A percentile compares a stretch with the other conserved stretches of the same genome.
phyloP scores from a whole-genome alignment of 129 eudicot genomes.

The Artemisia argyi region DNA sequence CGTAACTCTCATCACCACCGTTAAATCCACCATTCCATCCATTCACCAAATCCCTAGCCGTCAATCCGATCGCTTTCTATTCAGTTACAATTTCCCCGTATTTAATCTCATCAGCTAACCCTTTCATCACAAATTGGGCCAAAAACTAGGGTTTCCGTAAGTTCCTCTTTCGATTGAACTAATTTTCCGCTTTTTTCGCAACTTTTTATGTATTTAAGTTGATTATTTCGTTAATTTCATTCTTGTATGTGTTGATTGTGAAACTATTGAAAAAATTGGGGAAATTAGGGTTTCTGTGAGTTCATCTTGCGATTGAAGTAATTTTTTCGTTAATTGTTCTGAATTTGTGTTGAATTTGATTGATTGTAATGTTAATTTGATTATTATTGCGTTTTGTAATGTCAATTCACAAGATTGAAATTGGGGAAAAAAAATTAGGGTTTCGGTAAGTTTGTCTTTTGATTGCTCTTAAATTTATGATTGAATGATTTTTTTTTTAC shows the following conservation, averaged over 20 bases:
- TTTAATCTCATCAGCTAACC: slow-evolving; percentile 3
- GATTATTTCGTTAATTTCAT: too few relatives aligned
- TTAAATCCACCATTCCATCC: too few relatives aligned
- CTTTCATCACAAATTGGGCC: slow-evolving; percentile 9
- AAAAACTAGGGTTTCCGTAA: slow-evolving; percentile 34
- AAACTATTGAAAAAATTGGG: not conserved
- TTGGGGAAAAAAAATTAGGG: slow-evolving; percentile 12
- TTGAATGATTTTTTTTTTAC: too few relatives aligned
- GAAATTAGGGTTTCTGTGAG: slow-evolving; percentile 37
- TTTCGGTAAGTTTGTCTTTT: slow-evolving; percentile 32
- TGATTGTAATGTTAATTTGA: too few relatives aligned
- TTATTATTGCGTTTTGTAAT: too few relatives aligned
- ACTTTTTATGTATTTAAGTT: too few relatives aligned
- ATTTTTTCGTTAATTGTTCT: not conserved
- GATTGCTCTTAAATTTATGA: not conserved
- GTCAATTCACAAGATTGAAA: too few relatives aligned
- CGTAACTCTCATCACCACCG: too few relatives aligned
- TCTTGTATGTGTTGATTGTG: too few relatives aligned
- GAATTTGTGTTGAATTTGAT: too few relatives aligned
- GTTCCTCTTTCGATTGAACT: slow-evolving; percentile 33
- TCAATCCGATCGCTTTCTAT: slow-evolving; percentile 11
- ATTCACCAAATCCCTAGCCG: slow-evolving; percentile 11
- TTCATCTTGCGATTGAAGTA: slow-evolving; percentile 29
- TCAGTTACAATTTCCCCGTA: not conserved
- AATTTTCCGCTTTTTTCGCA: not conserved